A percentile compares a stretch with the other conserved stretches of the same genome.
Conservation (phyloP, 1,284 basidiomycete species). For the Trichosporon asahii region DNA sequence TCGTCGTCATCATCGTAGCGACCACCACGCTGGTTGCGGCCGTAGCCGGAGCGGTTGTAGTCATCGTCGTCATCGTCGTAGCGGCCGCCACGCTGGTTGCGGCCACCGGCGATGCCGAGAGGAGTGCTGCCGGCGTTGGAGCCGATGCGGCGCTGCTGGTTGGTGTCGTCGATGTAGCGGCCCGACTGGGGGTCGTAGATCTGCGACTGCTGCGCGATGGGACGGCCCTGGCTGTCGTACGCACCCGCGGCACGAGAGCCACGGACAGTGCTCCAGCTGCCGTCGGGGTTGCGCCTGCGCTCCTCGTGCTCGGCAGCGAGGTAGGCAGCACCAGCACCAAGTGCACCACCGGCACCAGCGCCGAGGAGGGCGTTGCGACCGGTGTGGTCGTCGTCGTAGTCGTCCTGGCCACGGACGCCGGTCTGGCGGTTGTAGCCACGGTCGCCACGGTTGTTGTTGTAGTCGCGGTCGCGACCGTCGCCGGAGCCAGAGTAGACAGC, state of each 20-base stretch:
- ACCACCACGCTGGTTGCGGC: neutral
- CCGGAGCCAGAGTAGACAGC: neutral
- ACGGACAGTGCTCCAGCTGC: neutral
- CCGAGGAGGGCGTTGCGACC: neutral
- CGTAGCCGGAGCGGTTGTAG: neutral
- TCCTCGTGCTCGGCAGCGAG: neutral
- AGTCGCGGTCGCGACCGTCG: neutral
- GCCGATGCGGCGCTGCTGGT: conserved; percentile 6
- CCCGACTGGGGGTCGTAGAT: neutral
- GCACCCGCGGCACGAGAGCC: neutral
- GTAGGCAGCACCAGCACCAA: neutral
- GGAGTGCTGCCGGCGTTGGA: neutral
- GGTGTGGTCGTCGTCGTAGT: conserved; percentile 62
- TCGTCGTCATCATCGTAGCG: neutral
- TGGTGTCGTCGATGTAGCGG: conserved; percentile 2
- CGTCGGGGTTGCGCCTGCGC: conserved; percentile 1
- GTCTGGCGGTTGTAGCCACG: neutral
- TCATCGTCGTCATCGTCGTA: neutral
- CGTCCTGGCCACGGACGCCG: conserved; percentile 50
- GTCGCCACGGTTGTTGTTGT: neutral
- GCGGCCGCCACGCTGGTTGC: neutral
- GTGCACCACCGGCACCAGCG: neutral
- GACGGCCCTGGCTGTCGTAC: neutral
- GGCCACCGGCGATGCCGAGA: neutral
- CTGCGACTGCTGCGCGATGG: conserved; percentile 3